Base-by-base conservation (phyloP, 805 yeast genomes). In the Pachysolen tannophilus region DNA sequence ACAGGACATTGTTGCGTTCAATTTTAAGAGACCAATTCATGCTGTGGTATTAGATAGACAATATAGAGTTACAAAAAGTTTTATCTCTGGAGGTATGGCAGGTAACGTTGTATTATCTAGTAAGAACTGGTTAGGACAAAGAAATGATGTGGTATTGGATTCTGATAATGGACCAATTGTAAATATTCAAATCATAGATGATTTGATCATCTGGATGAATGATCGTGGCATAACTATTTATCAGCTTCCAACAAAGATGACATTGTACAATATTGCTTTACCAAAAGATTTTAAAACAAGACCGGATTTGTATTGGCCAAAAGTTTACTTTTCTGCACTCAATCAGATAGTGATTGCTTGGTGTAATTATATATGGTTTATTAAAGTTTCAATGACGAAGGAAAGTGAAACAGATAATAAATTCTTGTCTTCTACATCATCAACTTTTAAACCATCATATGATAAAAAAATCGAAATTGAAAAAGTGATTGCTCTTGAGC, bases 1-100 rank as follows among this genome's bases (percentile, higher is more conserved):
- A 14, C 58, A 63, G 4, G 92, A 82, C 45, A 73, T 82, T 3
- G 63, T 69, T 0, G 87, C 86, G 3, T 80, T 73, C 45, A 94
- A 88, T 55, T 83, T 87, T 55, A 80, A 82, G 46, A 63, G 97
- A 20, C 97, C 97, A 0, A 71, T 92, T 0, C 94, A 87, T 50
- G 78, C 94, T 0, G 94, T 90, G 3, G 83, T 86, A 0, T 55
- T 92, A 5, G 92, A 83, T 45, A 75, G 76, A 8, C 72, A 78
- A 38, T 92, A 85, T 53, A 55, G 52, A 27, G 66, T 65, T 8
- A 67, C 78, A 0, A 72, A 75, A 37, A 67, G 80, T 8, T 90
- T 87, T 46, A 65, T 86, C 0, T 78, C 88, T 21, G 97, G 97
- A 3, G 97, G 97, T 0, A 86, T 80, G 60, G 79, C 87, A 6